These are phyloP conservation scores for Lasiodiplodia hormozganensis DNA, from an alignment of 2,329 filamentous ascomycete genomes.

Conservation along the genomic window DNA sequence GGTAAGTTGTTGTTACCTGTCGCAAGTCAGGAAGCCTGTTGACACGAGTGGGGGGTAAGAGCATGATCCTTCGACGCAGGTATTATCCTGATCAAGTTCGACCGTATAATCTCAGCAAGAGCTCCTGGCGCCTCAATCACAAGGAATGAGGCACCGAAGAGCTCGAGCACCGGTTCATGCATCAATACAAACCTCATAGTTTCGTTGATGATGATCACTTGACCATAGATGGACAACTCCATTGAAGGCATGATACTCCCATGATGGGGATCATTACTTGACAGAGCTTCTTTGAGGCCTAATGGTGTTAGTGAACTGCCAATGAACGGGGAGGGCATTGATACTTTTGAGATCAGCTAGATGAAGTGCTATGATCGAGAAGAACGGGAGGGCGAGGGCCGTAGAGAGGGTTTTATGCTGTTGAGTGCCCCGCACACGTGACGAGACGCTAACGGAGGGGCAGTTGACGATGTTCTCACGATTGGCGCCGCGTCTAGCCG, in stretches of 20 bases:
- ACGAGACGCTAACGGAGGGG: conserved; percentile 26
- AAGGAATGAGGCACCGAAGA: conserved; percentile 31
- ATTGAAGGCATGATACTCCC: conserved; percentile 28
- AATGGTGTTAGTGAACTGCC: conserved; percentile 4
- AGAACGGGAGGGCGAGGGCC: neutral
- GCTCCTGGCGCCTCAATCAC: conserved; percentile 19
- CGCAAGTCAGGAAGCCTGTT: conserved; percentile 35
- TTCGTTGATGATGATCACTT: conserved; percentile 25
- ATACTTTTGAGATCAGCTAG: conserved; percentile 1
- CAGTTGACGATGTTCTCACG: conserved; percentile 3
- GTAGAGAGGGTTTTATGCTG: conserved; percentile 4
- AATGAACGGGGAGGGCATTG: neutral
- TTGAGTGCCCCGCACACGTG: conserved; percentile 29
- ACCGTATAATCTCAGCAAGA: conserved; percentile 85
- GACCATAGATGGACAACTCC: conserved; percentile 26
- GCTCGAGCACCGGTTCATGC: conserved; percentile 52
- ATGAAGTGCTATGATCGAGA: neutral
- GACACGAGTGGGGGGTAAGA: conserved; percentile 57
- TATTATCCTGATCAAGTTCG: conserved; percentile 99
- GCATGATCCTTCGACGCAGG: conserved; percentile 97
- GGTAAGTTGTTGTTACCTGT: conserved; percentile 37
- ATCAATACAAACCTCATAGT: conserved; percentile 29
- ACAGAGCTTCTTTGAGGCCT: neutral
- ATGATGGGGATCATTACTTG: conserved; percentile 26
- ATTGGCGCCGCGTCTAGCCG: neutral